Conservation (phyloP, 2,329 filamentous ascomycete species). For the Uncinocarpus reesii region DNA sequence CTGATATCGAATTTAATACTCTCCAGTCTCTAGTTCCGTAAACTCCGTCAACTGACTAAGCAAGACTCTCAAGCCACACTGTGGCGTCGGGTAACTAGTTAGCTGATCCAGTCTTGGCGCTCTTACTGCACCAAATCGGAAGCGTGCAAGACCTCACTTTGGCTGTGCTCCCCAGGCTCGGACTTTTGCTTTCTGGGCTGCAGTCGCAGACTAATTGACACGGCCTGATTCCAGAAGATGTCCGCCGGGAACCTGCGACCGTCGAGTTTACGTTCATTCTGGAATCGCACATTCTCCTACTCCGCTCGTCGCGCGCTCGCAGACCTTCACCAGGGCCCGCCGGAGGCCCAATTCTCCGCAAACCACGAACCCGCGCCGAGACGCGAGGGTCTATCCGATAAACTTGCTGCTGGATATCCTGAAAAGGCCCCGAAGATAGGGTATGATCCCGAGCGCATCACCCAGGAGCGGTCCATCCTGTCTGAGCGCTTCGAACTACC, state of each 20-base stretch:
- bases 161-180: too few species aligned
- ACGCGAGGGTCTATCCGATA: too few species aligned
- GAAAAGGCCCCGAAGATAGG: constrained; percentile 15
- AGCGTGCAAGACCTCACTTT: too few species aligned
- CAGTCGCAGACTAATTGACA: neutral
- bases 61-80: too few species aligned
- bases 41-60: too few species aligned
- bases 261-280: neutral
- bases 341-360: neutral
- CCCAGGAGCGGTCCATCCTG: constrained; percentile 7
- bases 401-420: neutral
- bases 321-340: neutral
- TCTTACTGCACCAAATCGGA: too few species aligned
- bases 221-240: neutral
- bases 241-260: neutral
- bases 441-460: constrained; percentile 12
- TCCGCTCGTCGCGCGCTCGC: neutral
- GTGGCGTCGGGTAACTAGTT: too few species aligned
- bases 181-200: neutral
- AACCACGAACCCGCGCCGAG: neutral
- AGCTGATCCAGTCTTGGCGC: too few species aligned
- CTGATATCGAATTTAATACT: too few species aligned
- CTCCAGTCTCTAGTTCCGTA: too few species aligned
- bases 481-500: constrained; percentile 18
- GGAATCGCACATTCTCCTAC: neutral